These are phyloP conservation scores for Blastobotrys persicus DNA, from an alignment of 1,139 yeast species.

Conservation along the genomic window DNA sequence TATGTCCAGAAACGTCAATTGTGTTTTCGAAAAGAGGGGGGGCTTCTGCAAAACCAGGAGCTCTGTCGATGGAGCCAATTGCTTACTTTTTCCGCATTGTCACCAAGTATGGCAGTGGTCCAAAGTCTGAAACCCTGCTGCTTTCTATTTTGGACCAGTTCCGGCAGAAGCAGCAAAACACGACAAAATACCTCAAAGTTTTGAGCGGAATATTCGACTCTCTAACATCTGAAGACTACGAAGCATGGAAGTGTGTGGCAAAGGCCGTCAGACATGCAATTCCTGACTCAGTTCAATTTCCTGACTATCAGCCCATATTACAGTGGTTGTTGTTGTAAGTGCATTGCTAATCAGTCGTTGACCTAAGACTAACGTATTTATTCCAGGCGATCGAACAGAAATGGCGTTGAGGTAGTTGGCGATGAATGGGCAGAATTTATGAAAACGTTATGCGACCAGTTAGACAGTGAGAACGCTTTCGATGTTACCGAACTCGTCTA, in stretches of 20 bases:
- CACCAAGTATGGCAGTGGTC: neutral
- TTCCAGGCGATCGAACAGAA: neutral
- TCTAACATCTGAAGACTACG: neutral
- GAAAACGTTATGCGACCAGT: neutral
- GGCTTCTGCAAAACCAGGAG: neutral
- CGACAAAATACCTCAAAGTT: neutral
- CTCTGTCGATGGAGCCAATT: slow-evolving; percentile 4
- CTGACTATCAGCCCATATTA: neutral
- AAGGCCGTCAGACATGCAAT: neutral
- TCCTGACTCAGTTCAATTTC: neutral
- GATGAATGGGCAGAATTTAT: neutral
- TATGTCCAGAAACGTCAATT: neutral
- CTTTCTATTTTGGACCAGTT: neutral
- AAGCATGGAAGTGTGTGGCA: neutral
- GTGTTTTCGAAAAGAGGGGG: neutral
- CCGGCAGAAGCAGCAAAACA: neutral
- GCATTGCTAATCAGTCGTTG: neutral
- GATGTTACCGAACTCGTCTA: neutral
- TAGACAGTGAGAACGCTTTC: neutral
- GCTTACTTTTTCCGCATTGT: neutral
- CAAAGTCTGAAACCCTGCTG: neutral
- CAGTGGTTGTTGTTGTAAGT: neutral
- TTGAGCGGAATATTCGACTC: neutral
- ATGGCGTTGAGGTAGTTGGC: neutral
- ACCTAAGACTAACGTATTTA: neutral